Evolutionary conservation across 768 basidiomycete species (phyloP), one percentile per base, ranked within the genome.

Genomic region (Lactifluus pinguis): DNA sequence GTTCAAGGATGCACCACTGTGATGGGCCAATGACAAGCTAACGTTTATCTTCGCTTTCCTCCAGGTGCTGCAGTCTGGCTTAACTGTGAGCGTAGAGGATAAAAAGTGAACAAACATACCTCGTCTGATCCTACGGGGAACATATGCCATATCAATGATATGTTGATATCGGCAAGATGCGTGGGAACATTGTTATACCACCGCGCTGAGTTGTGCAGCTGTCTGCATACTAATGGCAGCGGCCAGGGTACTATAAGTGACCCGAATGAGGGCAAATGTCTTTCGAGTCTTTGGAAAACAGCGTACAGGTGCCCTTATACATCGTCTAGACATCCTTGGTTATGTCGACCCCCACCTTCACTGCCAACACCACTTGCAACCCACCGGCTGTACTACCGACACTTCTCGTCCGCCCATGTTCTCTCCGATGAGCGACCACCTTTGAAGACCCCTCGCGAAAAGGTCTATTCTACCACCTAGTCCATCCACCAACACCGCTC

Each of bases 51-150:
- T 59, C 45, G 41, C 54, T 13, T 25, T 86, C 85, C 67, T 86
- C 84, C 49, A 86, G 65, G 49, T 75, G 78, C 80, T 86, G 44
- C 36, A 17, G 19, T 25, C 9, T 5, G 2, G 36, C 15, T 49
- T 10, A 50, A 13, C 50, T 14, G 62, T 55, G 34, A 34, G 41
- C 49, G 32, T 51, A 39, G 0, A 17, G 21, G n/a, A 38, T 49
- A 49, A 7, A 7, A 39, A 14, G 25, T 19, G 14, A 49, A n/a
- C 29, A 15, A 8, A 71, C 80, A 68, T 68, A 86, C 86, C 53
- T 88, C 87, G 70, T 88, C 86, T 32, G 80, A 76, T 62, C 87
- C 85, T 60, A 88, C 83, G 56, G 84, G 76, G 51, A 88, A 88
- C 83, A 69, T 88, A 88, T 55, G 86, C 83, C 86, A 87, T 87